Evolutionary conservation across 228 moss, liverwort and hornwort genomes (phyloP).

Genomic region (Sphagnum magellanicum): DNA sequence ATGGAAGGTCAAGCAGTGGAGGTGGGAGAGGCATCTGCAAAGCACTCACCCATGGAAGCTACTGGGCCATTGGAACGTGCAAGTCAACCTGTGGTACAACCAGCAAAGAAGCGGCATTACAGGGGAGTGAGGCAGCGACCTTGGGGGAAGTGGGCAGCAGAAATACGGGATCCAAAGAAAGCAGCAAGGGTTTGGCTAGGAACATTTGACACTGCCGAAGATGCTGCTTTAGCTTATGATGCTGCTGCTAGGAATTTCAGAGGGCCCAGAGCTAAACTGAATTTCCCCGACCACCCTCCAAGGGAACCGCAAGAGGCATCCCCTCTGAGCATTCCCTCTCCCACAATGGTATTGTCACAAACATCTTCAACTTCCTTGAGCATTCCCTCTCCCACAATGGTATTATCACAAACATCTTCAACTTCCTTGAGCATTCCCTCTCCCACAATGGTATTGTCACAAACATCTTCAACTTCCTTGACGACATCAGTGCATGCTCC

Average conservation of each 20-base stretch:
- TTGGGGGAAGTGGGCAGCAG: constrained; percentile 53
- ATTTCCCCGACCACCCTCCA: constrained; percentile 17
- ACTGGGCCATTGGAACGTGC: not conserved
- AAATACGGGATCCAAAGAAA: constrained; percentile 41
- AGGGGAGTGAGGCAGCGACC: constrained; percentile 45
- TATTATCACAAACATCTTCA: not conserved
- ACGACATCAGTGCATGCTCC: too few relatives aligned
- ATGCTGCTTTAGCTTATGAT: constrained; percentile 43
- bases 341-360: not conserved
- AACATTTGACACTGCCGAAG: constrained; percentile 42
- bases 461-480: not conserved
- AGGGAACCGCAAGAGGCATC: not conserved
- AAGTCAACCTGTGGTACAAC: not conserved
- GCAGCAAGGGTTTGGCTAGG: constrained; percentile 38
- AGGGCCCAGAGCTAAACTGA: constrained; percentile 33
- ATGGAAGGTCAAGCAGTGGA: too few relatives aligned
- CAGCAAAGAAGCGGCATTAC: constrained; percentile 19
- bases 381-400: not conserved
- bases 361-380: not conserved
- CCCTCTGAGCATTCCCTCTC: not conserved
- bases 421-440: not conserved
- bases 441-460: not conserved
- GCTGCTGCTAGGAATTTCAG: constrained; percentile 23
- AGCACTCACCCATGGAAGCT: not conserved
- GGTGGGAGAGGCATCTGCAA: too few relatives aligned